Percentiles rank a stretch among this genome's conserved stretches.
Conservation (phyloP, 306 rosid genomes). For the Fragaria vesca region DNA sequence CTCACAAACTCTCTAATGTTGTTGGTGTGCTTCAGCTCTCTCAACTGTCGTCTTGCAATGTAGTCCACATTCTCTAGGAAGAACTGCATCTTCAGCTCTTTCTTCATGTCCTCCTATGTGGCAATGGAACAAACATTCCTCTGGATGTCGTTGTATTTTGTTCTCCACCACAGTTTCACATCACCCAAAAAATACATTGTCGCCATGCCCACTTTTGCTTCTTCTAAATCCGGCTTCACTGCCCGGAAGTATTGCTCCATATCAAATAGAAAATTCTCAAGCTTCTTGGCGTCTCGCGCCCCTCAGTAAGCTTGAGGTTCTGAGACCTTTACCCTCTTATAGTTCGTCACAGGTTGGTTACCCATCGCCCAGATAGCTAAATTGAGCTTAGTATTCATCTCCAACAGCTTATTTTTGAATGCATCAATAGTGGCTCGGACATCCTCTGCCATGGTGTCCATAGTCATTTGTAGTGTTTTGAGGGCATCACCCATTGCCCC, state of each 20-base stretch:
- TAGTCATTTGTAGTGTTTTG: not conserved
- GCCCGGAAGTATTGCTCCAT: not conserved
- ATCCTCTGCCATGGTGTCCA: not conserved
- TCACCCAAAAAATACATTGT: not conserved
- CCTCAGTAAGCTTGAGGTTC: not conserved
- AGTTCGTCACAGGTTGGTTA: not conserved
- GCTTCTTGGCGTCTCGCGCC: not conserved
- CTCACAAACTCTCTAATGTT: not conserved
- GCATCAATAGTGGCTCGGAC: not conserved
- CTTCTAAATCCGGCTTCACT: not conserved
- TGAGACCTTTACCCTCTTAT: accelerated
- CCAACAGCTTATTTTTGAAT: not conserved
- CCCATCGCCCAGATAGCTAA: not conserved
- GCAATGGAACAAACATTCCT: not conserved
- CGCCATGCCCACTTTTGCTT: not conserved
- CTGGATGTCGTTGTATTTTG: not conserved
- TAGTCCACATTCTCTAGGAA: not conserved
- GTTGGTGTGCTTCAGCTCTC: not conserved
- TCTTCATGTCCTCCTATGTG: not conserved
- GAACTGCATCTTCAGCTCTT: not conserved
- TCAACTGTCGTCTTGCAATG: not conserved
- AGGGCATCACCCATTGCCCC: not conserved
- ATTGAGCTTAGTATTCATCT: not conserved
- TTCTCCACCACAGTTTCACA: not conserved
- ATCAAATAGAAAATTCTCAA: not conserved